A percentile compares a stretch with the other conserved stretches of the same genome.
Evolutionary conservation across 2,329 filamentous ascomycete genomes (phyloP).

Genomic region (Colletotrichum lini): DNA sequence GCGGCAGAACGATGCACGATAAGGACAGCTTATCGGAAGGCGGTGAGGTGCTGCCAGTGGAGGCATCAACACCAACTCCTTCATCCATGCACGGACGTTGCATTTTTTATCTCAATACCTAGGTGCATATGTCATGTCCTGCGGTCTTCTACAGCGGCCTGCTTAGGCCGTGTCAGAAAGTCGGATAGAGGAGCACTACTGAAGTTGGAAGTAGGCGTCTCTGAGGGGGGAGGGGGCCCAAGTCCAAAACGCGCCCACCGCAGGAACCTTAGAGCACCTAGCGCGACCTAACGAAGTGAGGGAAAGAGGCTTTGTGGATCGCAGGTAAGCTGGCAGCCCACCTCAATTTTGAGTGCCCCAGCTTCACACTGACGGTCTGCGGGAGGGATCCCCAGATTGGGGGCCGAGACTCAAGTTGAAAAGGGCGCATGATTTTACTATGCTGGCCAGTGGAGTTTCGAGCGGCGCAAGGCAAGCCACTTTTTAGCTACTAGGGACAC

Average conservation of each 20-base stretch:
- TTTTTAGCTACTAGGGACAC: background rate
- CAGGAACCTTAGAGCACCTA: constrained; percentile 11
- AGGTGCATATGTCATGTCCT: background rate
- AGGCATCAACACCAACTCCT: background rate
- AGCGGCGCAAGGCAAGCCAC: background rate
- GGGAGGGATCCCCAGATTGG: background rate
- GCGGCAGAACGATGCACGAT: constrained; percentile 16
- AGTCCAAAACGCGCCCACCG: background rate
- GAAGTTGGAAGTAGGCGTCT: background rate
- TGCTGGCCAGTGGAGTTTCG: background rate
- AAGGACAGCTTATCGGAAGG: constrained; percentile 28
- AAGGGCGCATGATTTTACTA: background rate
- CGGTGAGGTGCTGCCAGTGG: background rate
- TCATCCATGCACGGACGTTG: background rate
- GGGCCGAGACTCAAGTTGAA: background rate
- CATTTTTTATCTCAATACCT: background rate
- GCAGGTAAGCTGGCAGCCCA: constrained; percentile 34
- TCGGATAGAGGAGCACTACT: background rate
- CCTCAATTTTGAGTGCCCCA: constrained; percentile 5
- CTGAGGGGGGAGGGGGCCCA: background rate
- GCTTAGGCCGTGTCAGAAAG: constrained; percentile 1
- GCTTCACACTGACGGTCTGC: constrained; percentile 1
- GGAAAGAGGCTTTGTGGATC: constrained; percentile 39
- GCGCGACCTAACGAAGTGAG: constrained; percentile 12
- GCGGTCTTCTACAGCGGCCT: background rate